Conservation (phyloP, 1,284 basidiomycete genomes). For the Amylostereum areolatum region DNA sequence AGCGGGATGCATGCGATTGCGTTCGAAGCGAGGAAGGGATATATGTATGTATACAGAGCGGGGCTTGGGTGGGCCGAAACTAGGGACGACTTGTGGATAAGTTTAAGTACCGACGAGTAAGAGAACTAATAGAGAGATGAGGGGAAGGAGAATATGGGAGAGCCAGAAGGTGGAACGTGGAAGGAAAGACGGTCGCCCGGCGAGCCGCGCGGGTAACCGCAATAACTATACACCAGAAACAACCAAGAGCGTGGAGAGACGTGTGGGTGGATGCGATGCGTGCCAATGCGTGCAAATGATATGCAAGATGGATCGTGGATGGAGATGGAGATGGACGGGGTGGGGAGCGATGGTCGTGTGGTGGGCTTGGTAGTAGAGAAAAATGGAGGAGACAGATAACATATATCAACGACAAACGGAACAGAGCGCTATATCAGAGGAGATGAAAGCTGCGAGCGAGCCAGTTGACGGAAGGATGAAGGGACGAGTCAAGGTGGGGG, state of each 20-base stretch:
- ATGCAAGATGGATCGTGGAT: not conserved
- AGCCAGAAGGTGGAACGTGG: conserved; percentile 1
- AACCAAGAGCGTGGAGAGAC: no score
- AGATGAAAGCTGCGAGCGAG: not conserved
- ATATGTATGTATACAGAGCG: no score
- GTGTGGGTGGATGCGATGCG: no score
- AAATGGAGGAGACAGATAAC: conserved; percentile 1
- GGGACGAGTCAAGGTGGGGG: no score
- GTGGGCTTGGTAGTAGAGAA: not conserved
- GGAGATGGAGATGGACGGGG: conserved; percentile 3
- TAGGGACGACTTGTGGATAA: no score
- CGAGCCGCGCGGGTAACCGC: no score
- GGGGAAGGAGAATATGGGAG: conserved; percentile 1
- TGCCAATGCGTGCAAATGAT: no score
- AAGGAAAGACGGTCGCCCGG: not conserved
- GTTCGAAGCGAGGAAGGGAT: no score
- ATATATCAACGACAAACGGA: conserved; percentile 1
- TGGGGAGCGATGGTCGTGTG: conserved; percentile 1
- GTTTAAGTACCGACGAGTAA: not conserved
- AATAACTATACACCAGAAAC: no score
- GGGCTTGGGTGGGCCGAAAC: no score
- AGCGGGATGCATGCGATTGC: no score
- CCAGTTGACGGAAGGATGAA: no score
- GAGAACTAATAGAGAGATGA: conserved; percentile 7
- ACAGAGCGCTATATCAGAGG: conserved; percentile 7